Evolutionary conservation across 2,329 filamentous ascomycete genomes (phyloP).

Genomic region (Fusarium musae): DNA sequence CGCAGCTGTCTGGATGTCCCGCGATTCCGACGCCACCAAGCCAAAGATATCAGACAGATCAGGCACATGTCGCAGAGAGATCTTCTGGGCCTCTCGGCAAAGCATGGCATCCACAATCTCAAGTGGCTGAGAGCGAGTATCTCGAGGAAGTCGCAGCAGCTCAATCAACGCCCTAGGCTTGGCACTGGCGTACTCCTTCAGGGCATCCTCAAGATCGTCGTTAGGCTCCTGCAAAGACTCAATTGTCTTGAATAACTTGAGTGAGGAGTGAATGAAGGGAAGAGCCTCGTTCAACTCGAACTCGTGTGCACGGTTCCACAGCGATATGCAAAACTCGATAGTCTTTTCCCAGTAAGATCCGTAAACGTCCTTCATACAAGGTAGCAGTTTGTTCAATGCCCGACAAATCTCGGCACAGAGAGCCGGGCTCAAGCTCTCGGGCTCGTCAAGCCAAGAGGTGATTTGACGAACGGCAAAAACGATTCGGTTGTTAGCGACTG

Average conservation of each 20-base stretch:
- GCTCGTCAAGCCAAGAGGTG: conserved; percentile 73
- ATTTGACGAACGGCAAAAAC: conserved; percentile 87
- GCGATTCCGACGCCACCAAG: conserved; percentile 79
- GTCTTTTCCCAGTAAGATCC: conserved; percentile 85
- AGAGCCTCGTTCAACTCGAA: conserved; percentile 60
- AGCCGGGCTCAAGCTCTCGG: conserved; percentile 55
- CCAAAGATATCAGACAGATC: conserved; percentile 77
- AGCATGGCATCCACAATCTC: conserved; percentile 81
- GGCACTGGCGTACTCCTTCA: conserved; percentile 67
- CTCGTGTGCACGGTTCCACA: conserved; percentile 64
- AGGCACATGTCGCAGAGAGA: conserved; percentile 70
- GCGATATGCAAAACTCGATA: conserved; percentile 66
- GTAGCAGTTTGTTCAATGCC: conserved; percentile 71
- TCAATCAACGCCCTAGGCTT: conserved; percentile 69
- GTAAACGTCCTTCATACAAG: conserved; percentile 82
- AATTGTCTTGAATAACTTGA: conserved; percentile 75
- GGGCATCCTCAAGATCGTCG: conserved; percentile 83
- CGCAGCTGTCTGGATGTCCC: conserved; percentile 80
- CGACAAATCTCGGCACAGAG: conserved; percentile 65
- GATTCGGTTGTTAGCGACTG: conserved; percentile 73
- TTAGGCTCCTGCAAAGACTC: conserved; percentile 77
- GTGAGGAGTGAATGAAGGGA: conserved; percentile 75
- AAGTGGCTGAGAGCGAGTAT: conserved; percentile 68
- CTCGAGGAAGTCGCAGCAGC: conserved; percentile 67
- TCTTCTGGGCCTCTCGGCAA: conserved; percentile 72